Percentiles rank a stretch among this genome's conserved stretches.
Evolutionary conservation across 2,329 filamentous ascomycete species (phyloP).

Genomic region (Fusarium chuoi): DNA sequence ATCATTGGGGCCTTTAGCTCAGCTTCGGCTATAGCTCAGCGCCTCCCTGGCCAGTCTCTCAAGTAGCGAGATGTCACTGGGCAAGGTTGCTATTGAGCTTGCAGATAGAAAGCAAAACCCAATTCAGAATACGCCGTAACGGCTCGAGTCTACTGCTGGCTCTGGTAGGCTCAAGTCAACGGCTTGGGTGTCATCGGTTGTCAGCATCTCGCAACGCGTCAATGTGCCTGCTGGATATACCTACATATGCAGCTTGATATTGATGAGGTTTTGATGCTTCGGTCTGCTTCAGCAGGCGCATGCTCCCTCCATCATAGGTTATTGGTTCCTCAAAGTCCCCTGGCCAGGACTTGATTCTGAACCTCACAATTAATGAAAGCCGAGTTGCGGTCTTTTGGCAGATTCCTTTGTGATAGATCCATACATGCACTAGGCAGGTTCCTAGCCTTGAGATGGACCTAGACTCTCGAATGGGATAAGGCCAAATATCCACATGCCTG

Average conservation of each 20-base stretch:
- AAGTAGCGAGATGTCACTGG: slow-evolving; percentile 29
- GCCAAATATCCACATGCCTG: not conserved
- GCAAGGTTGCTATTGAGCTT: slow-evolving; percentile 27
- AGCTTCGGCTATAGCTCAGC: slow-evolving; percentile 20
- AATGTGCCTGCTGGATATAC: not conserved
- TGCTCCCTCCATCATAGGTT: not conserved
- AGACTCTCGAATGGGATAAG: not conserved
- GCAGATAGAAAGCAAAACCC: slow-evolving; percentile 23
- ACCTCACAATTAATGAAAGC: not conserved
- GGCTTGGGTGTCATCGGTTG: slow-evolving; percentile 29
- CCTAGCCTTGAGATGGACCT: slow-evolving; percentile 4
- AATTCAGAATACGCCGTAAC: slow-evolving; percentile 25
- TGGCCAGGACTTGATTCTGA: not conserved
- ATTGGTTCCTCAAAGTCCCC: not conserved
- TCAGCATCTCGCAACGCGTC: slow-evolving; percentile 28
- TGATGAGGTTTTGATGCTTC: not conserved
- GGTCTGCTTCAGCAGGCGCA: not conserved
- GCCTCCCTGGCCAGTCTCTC: slow-evolving; percentile 5
- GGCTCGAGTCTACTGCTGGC: slow-evolving; percentile 22
- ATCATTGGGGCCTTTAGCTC: slow-evolving; percentile 26
- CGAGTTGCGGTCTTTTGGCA: slow-evolving; percentile 5
- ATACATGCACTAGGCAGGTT: slow-evolving; percentile 12
- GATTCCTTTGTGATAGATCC: not conserved
- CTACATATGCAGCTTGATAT: slow-evolving; percentile 7
- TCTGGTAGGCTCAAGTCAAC: slow-evolving; percentile 23